phyloP scores from a whole-genome alignment of 2,329 filamentous ascomycete genomes.

The Penicillium frequentans region DNA sequence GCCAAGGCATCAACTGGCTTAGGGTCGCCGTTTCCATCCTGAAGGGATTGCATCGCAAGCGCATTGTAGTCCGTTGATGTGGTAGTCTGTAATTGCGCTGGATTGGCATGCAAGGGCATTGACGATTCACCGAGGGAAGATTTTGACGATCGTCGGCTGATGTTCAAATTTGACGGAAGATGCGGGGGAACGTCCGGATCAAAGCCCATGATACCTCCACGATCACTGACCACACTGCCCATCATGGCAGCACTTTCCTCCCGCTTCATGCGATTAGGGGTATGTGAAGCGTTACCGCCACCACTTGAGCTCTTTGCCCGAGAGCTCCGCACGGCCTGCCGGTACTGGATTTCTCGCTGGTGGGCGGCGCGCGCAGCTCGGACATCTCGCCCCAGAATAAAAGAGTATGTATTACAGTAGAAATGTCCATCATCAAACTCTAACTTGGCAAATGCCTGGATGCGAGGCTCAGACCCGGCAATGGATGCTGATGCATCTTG shows the following conservation, averaged over 20 bases:
- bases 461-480: conserved; percentile 44
- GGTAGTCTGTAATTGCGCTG: conserved; percentile 38
- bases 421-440: conserved; percentile 66
- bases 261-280: conserved; percentile 46
- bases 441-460: conserved; percentile 63
- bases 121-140: conserved; percentile 46
- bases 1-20: conserved; percentile 49
- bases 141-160: conserved; percentile 52
- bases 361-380: conserved; percentile 50
- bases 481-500: conserved; percentile 37
- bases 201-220: conserved; percentile 55
- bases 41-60: conserved; percentile 46
- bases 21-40: conserved; percentile 36
- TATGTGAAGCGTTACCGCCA: conserved; percentile 42
- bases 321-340: conserved; percentile 40
- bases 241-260: conserved; percentile 46
- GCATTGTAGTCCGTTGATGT: conserved; percentile 45
- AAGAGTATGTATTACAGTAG: conserved; percentile 63
- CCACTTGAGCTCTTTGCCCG: conserved; percentile 49
- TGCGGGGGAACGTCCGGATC: conserved; percentile 45
- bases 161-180: conserved; percentile 33
- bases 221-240: conserved; percentile 55
- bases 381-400: conserved; percentile 63
- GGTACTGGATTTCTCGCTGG: conserved; percentile 44
- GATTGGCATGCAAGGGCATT: conserved; percentile 36